Base-by-base conservation (phyloP, 768 basidiomycete genomes). In the Tulasnella sp. region DNA sequence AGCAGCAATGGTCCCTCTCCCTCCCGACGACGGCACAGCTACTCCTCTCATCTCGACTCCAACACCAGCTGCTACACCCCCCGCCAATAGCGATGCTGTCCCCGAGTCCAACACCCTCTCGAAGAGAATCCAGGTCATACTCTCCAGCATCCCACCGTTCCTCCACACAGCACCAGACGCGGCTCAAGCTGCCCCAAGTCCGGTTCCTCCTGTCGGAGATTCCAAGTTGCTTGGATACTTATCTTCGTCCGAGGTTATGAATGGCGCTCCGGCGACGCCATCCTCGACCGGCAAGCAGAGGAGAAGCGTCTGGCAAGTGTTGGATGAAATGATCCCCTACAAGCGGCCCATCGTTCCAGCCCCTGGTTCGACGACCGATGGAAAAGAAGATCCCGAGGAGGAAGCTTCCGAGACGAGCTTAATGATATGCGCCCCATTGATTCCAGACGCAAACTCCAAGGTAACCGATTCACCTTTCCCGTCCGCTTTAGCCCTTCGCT, bases 371-470 rank as follows among this genome's bases (percentile, higher is more conserved):
- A 51, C 1, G 61, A 37, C 77, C 16, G 75, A 39, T 15, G 79
- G 80, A 5, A 79, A 81, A 13, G 3, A 42, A 42, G 86, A 87
- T 79, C 84, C 86, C 46, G 84, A 87, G 42, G 89, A 88, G 70
- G 89, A 88, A 70, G 87, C 88, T 48, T 84, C 85, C 40, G 77
- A 55, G 71, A 32, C 77, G 61, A 86, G 87, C 20, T 82, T 94
- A 71, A 94, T 94, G 93, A 86, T 94, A 85, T 93, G 91, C 81
- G 87, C 88, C 0, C 93, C 93, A 0, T 83, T 94, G 75, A 85
- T 90, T 73, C 92, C 92, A 1, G 86, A 87, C 44, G 85, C 85
- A 11, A 88, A 88, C 72, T 91, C 92, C 2, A 85, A 90, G 80
- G 87, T 93, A 35, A 57, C 32, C 11, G 13, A 5, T 23, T 61